Base-by-base conservation (phyloP, 805 yeast species). In the Lachancea dasiensis region DNA sequence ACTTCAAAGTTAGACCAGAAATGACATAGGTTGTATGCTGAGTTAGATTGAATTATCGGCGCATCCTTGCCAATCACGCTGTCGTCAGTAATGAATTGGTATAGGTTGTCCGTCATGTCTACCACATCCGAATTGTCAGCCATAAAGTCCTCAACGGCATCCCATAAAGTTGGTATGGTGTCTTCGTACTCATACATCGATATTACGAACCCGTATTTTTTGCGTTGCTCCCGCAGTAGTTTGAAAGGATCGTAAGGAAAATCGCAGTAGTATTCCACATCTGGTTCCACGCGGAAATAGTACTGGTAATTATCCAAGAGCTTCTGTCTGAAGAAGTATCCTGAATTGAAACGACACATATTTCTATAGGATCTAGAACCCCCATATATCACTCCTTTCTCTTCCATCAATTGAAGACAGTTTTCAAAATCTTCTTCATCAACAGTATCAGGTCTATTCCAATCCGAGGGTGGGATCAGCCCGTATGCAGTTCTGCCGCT, bases 231-330 rank as follows among this genome's bases (percentile, higher is more conserved):
- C 48, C 86, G 71, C 82, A 90, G 73, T 45, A 80, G 73, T 51
- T 75, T 72, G 67, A 90, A 90, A 10, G 96, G 89, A 60, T 90
- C 98, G 65, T 79, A 80, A 3, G 61, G 59, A 51, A 84, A 76
- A 63, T 92, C 97, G 63, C 97, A 92, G 59, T 69, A 83, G 58
- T 84, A 83, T 53, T 84, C 79, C 34, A 89, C 87, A 46, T 80
- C 86, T 0, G 98, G 98, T 60, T 90, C 98, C 9, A 90, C 95
- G 46, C 98, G 72, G 77, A 95, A 89, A 64, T 90, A 90, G 70
- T 81, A 92, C 44, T 86, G 90, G 64, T 84, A 92, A 23, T 80
- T 69, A 31, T 67, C 59, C 49, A 89, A 63, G 31, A 86, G 56
- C 40, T 77, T 77, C 54, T 87, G 95, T 55, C 83, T 75, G 66